Evolutionary conservation across 2,329 filamentous ascomycete genomes (phyloP).

Genomic region (Fusarium mexicanum): DNA sequence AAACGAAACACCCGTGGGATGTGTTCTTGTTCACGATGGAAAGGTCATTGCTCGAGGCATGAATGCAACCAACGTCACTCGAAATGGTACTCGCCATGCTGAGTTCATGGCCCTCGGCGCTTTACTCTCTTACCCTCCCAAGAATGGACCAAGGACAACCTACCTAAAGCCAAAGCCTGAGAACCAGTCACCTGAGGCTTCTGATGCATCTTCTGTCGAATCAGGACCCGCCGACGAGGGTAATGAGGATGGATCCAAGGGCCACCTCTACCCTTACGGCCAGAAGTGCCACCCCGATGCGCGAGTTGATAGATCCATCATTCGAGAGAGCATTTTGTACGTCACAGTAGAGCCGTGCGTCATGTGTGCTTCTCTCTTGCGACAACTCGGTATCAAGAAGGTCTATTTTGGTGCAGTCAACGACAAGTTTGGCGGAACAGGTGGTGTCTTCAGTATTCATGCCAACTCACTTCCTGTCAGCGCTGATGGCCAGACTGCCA

Average conservation of each 20-base stretch:
- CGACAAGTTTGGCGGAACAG: constrained; percentile 96
- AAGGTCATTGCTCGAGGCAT: constrained; percentile 88
- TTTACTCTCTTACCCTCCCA: constrained; percentile 56
- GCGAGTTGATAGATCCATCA: constrained; percentile 71
- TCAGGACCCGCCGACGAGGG: constrained; percentile 51
- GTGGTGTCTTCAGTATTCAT: constrained; percentile 91
- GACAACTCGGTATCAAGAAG: constrained; percentile 86
- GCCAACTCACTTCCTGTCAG: constrained; percentile 61
- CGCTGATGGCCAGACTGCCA: constrained; percentile 51
- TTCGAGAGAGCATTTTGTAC: constrained; percentile 82
- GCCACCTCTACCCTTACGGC: constrained; percentile 69
- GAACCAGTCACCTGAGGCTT: constrained; percentile 31
- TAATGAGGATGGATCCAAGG: constrained; percentile 63
- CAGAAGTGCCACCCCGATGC: constrained; percentile 65
- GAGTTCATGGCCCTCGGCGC: constrained; percentile 87
- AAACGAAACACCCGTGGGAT: constrained; percentile 96
- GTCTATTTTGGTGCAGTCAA: constrained; percentile 97
- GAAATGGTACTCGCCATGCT: constrained; percentile 92
- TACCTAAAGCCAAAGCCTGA: constrained; percentile 49
- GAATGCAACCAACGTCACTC: constrained; percentile 94
- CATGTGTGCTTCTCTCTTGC: constrained; percentile 94
- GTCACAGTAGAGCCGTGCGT: constrained; percentile 98
- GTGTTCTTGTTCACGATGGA: constrained; percentile 85
- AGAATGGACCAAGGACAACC: constrained; percentile 44
- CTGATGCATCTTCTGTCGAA: constrained; percentile 39